phyloP scores from a whole-genome alignment of 495 filamentous ascomycete species.

The Aspergillus nanangensis region DNA sequence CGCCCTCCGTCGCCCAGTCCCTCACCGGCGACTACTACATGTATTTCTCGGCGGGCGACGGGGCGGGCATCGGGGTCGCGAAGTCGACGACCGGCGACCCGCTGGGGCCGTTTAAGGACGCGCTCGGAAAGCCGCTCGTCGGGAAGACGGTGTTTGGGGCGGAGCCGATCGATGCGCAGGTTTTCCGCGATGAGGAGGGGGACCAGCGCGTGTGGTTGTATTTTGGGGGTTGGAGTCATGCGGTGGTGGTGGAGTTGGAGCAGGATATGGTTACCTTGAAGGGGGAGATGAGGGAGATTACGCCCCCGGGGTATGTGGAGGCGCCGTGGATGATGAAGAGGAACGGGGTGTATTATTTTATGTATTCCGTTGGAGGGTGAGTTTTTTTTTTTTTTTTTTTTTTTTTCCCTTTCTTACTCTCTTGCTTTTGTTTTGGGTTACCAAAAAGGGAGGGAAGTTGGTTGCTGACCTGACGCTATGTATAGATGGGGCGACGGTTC shows the following conservation, averaged over 20 bases:
- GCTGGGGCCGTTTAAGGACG: constrained; percentile 39
- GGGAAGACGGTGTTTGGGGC: constrained; percentile 33
- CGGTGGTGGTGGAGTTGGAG: constrained; percentile 37
- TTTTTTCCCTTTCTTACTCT: neutral
- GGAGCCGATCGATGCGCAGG: constrained; percentile 41
- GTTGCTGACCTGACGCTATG: neutral
- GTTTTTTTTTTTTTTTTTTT: constrained; percentile 3
- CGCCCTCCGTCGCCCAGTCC: constrained; percentile 33
- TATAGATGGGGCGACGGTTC: constrained; percentile 38
- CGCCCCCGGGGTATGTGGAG: constrained; percentile 38
- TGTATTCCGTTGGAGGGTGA: constrained; percentile 41
- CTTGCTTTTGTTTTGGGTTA: neutral
- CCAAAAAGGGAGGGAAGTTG: neutral
- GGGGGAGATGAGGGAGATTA: constrained; percentile 29
- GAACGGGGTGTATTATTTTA: constrained; percentile 39
- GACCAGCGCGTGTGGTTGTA: constrained; percentile 36
- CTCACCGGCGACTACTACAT: constrained; percentile 34
- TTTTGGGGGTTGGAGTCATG: constrained; percentile 43
- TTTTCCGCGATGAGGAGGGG: constrained; percentile 35
- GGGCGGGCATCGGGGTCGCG: constrained; percentile 44
- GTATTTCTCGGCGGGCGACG: constrained; percentile 45
- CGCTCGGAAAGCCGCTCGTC: constrained; percentile 38
- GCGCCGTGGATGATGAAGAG: constrained; percentile 43
- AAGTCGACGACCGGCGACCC: constrained; percentile 27
- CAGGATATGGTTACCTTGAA: constrained; percentile 41